Conservation (phyloP, 2,329 filamentous ascomycete species). For the Fusarium proliferatum region DNA sequence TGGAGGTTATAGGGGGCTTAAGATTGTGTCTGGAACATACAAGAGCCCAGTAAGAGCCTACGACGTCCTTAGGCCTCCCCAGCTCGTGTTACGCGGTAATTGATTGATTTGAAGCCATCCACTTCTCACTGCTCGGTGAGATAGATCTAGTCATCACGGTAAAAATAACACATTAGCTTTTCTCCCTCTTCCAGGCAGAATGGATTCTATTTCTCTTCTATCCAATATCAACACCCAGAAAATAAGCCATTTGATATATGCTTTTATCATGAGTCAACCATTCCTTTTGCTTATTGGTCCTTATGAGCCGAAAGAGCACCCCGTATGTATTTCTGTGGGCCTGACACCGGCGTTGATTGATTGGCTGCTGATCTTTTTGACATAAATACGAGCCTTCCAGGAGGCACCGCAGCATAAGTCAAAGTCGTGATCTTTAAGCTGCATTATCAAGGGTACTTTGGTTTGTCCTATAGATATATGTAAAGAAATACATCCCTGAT, state of each 20-base stretch:
- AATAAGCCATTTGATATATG: neutral
- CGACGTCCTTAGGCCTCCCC: neutral
- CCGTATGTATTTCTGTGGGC: neutral
- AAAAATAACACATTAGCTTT: neutral
- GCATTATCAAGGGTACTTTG: neutral
- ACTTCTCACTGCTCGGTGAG: neutral
- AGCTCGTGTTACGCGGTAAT: slow-evolving; percentile 16
- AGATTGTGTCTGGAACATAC: slow-evolving; percentile 14
- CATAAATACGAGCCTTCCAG: neutral
- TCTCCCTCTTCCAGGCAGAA: neutral
- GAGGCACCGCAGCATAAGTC: neutral
- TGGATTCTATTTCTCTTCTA: neutral
- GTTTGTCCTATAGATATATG: neutral
- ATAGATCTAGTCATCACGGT: neutral
- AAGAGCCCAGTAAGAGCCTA: slow-evolving; percentile 7
- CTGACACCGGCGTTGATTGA: neutral
- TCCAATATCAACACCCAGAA: neutral
- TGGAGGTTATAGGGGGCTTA: slow-evolving; percentile 3
- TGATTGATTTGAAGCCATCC: neutral
- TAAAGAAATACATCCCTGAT: neutral
- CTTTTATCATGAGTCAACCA: neutral
- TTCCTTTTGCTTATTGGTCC: neutral
- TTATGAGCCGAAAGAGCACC: neutral
- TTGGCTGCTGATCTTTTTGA: neutral
- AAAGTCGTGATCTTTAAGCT: neutral